Base-by-base conservation (phyloP, 2,329 filamentous ascomycete genomes). In the Fusarium nygamai region DNA sequence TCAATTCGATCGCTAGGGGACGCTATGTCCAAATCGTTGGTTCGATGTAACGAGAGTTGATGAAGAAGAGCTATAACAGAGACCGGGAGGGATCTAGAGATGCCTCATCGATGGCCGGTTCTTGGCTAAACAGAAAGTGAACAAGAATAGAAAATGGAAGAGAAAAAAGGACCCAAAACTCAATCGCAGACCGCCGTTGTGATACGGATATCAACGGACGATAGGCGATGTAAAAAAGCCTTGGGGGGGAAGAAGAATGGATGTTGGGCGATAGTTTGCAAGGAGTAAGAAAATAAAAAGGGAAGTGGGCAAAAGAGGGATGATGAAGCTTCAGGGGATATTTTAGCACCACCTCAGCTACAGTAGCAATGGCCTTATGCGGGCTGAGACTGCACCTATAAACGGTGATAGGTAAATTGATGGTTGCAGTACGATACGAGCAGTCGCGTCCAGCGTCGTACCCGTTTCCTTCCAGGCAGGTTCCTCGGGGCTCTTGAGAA, bases 251-350 rank as follows among this genome's bases (percentile, higher is more conserved):
- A 51, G 48, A 47, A 59, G 43, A 59, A 59, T 59, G 33, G 67
- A 60, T 63, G 54, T 33, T 61, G 46, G 65, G 58, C 62, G 62
- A 69, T 70, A 57, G 67, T 59, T 58, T 67, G 69, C 34, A 69
- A 70, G 64, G 69, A 72, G 48, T 53, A 69, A 63, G 68, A 75
- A 63, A 70, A 53, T 41, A 29, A 54, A 64, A 68, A 65, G 43
- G 62, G 57, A 64, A 69, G 66, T 64, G 59, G 63, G 44, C 69
- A 77, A 69, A 60, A 71, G 72, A 56, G 34, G 51, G 34, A 56
- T 56, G 51, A 77, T 69, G 71, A 65, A 76, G 72, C 74, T 76
- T 70, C 76, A 78, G 75, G 76, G 77, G 77, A 78, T 69, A 47
- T 68, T 73, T 64, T 57, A 51, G 60, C 72, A 73, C 64, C 24